Percentiles rank a stretch among this genome's conserved stretches.
Evolutionary conservation across 768 basidiomycete genomes (phyloP).

Genomic region (Lyophyllum semitale): DNA sequence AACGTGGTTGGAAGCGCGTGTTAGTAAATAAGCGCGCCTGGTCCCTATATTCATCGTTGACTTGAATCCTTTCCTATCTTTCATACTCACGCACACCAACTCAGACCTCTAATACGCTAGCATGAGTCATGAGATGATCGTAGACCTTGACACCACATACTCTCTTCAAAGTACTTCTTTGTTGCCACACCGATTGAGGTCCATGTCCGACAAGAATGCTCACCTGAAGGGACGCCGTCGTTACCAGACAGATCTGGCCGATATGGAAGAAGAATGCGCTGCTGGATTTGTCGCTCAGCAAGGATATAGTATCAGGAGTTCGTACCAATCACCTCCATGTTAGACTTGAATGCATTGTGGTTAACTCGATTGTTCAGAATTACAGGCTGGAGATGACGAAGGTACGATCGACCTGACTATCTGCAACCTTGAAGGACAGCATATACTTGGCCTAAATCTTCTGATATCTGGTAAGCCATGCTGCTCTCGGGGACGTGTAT

Average conservation of each 20-base stretch:
- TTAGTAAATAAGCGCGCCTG: neutral
- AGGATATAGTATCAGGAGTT: conserved; percentile 44
- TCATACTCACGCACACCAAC: conserved; percentile 1
- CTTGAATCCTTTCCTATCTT: neutral
- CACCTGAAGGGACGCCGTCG: conserved; percentile 58
- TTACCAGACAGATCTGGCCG: conserved; percentile 58
- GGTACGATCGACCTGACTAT: conserved; percentile 59
- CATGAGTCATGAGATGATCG: conserved; percentile 9
- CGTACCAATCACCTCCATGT: conserved; percentile 17
- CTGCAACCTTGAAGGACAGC: conserved; percentile 32
- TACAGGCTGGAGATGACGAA: conserved; percentile 63
- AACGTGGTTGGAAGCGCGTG: no score
- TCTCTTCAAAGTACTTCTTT: neutral
- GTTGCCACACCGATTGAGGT: neutral
- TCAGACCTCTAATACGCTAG: neutral
- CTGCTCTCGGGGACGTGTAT: neutral
- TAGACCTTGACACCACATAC: conserved; percentile 2
- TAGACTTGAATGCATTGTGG: no score
- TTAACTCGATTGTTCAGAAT: conserved; percentile 33
- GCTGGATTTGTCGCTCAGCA: conserved; percentile 34
- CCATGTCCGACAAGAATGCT: conserved; percentile 32
- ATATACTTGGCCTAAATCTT: conserved; percentile 40
- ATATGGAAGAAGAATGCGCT: conserved; percentile 39
- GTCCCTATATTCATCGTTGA: neutral
- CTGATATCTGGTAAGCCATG: conserved; percentile 49